Base-by-base conservation (phyloP, 1,284 basidiomycete species). In the Ceratobasidium sp. region DNA sequence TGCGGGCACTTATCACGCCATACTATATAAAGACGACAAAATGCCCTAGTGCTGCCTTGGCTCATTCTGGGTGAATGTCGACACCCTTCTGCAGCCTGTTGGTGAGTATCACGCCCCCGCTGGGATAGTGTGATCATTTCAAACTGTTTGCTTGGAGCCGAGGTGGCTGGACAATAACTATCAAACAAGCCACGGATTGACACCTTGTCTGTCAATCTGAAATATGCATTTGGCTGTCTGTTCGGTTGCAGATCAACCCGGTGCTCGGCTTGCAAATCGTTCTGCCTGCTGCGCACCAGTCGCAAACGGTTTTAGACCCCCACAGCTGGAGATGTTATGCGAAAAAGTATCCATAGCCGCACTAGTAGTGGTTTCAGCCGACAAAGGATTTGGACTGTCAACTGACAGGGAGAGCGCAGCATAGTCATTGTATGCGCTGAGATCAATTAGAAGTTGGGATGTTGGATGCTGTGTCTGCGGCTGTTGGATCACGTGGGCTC, bases 1-100 rank as follows among this genome's bases (percentile, higher is more conserved):
- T 21, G 10, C 23, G 36, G 39, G 41, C 58, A 45, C 43, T 60
- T 60, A 60, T 60, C 58, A 60, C 26, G 58, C 58, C 58, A 60
- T 8, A 43, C 41, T 10, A 59, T 14, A 26, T 53, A 28, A 53
- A 53, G 23, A 53, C 8, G 18, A 52, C 28, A 32, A 53, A 10
- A 18, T 14, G 28, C 26, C 12, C 48, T 53, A 30, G 26, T 14
- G 3, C 28, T 28, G 52, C 16, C n/a, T 16, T 14, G 30, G 30
- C 4, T 28, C 23, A 32, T 28, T 16, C 23, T 18, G 23, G 52
- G 4, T 16, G 23, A 14, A 4, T 12, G 2, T 28, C 28, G 52
- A 53, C 28, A 53, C 9, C 23, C 30, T 53, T 28, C 52, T 12
- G 30, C 26, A 32, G 9, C 21, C 52, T 8, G 36, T 57, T 34